Evolutionary conservation across 2,329 filamentous ascomycete species (phyloP).

Genomic region (Rutstroemia sp.): DNA sequence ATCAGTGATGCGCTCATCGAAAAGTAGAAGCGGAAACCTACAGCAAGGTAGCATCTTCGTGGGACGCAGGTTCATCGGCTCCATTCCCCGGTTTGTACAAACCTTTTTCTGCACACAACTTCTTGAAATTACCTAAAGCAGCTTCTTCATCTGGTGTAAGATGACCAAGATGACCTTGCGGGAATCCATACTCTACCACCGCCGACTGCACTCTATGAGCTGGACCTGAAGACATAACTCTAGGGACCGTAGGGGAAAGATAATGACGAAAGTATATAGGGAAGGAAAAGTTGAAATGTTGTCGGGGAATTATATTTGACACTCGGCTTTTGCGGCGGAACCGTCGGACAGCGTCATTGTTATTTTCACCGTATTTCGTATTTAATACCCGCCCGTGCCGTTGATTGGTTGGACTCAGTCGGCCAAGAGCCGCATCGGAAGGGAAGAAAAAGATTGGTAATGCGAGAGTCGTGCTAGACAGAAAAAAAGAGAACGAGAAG

Average conservation of each 20-base stretch:
- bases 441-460: too few relatives aligned
- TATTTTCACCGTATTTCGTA: too few relatives aligned
- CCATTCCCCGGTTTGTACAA: conserved; percentile 45
- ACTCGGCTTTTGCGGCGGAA: conserved; percentile 1
- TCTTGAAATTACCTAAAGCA: conserved; percentile 66
- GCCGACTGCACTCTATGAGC: conserved; percentile 29
- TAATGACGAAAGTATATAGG: background rate
- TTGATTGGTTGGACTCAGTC: too few relatives aligned
- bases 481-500: too few relatives aligned
- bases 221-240: conserved; percentile 23
- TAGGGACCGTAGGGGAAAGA: background rate
- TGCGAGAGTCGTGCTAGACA: too few relatives aligned
- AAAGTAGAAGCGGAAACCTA: conserved; percentile 34
- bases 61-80: conserved; percentile 39
- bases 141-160: conserved; percentile 61
- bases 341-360: conserved; percentile 1
- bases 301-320: background rate
- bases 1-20: background rate
- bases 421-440: too few relatives aligned
- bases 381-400: too few relatives aligned
- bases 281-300: background rate
- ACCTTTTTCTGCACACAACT: conserved; percentile 54
- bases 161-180: conserved; percentile 73
- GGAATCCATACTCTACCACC: conserved; percentile 47
- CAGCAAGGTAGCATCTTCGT: conserved; percentile 69